These are phyloP conservation scores for Aspergillus diversus DNA, from an alignment of 495 filamentous ascomycete genomes.

Conservation along the genomic window DNA sequence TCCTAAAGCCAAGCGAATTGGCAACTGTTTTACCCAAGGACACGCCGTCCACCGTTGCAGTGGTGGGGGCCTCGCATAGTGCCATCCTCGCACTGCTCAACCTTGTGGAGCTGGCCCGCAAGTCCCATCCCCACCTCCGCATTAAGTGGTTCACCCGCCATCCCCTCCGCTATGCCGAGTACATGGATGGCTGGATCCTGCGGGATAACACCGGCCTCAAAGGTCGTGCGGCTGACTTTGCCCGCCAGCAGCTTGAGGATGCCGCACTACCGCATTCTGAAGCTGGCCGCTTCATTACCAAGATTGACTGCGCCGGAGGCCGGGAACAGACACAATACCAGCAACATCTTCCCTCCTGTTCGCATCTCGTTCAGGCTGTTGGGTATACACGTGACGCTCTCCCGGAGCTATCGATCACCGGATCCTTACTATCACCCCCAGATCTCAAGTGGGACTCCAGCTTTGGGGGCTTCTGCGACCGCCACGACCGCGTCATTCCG, in stretches of 20 bases:
- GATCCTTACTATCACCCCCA: constrained; percentile 21
- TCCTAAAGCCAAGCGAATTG: constrained; percentile 59
- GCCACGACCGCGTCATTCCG: constrained; percentile 38
- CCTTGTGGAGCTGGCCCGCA: constrained; percentile 53
- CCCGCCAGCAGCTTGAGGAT: constrained; percentile 58
- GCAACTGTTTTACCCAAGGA: constrained; percentile 40
- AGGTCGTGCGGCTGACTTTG: constrained; percentile 62
- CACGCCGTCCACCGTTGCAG: constrained; percentile 47
- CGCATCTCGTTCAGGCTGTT: constrained; percentile 57
- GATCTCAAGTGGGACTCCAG: constrained; percentile 52
- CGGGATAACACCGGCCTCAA: constrained; percentile 68
- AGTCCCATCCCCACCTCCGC: constrained; percentile 54
- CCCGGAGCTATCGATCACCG: constrained; percentile 43
- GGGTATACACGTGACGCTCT: constrained; percentile 55
- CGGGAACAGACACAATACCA: constrained; percentile 48
- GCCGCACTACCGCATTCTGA: constrained; percentile 47
- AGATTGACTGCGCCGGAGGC: constrained; percentile 51
- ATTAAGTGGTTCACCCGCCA: constrained; percentile 66
- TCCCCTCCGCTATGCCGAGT: constrained; percentile 61
- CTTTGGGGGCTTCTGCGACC: constrained; percentile 53
- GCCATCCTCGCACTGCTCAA: constrained; percentile 65
- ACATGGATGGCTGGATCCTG: constrained; percentile 63
- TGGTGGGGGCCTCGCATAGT: constrained; percentile 64
- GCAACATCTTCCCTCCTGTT: constrained; percentile 49
- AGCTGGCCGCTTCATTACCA: constrained; percentile 53